Conservation (phyloP, 2,329 filamentous ascomycete species). For the Capronia americana region DNA sequence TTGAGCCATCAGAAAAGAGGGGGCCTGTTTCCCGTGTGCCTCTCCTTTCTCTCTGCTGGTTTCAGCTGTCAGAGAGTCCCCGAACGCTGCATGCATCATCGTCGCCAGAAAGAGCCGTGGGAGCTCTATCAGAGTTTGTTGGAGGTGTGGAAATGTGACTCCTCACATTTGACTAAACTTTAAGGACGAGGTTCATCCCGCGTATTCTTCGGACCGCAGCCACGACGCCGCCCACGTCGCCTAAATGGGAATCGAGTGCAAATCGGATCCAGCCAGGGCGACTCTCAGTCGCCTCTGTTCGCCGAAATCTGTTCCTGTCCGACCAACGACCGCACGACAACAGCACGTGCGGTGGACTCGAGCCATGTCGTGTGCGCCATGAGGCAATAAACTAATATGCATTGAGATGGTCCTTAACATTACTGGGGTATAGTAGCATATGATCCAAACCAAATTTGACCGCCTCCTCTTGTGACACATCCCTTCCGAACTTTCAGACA, state of each 20-base stretch:
- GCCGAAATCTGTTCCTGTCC: not conserved
- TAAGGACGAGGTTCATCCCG: not conserved
- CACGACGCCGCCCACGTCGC: not conserved
- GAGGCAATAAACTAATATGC: not conserved
- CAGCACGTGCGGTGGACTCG: not conserved
- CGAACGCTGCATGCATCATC: not conserved
- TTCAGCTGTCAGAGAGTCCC: not conserved
- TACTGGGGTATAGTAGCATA: constrained; percentile 9
- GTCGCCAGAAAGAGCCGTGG: not conserved
- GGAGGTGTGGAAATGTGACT: not conserved
- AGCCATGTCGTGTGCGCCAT: not conserved
- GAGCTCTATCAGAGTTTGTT: not conserved
- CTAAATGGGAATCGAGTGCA: not conserved
- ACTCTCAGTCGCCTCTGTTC: not conserved
- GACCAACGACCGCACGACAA: not conserved
- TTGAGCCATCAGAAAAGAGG: not conserved
- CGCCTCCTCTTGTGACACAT: not conserved
- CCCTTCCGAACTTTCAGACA: constrained; percentile 3
- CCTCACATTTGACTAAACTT: not conserved
- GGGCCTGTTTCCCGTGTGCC: not conserved
- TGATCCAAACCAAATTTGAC: not conserved
- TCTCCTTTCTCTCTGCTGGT: not conserved
- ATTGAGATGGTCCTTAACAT: constrained; percentile 2
- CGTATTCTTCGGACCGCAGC: not conserved
- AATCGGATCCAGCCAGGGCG: not conserved